Percentiles rank a stretch among this genome's conserved stretches.
Evolutionary conservation across 2,329 filamentous ascomycete species (phyloP).

Genomic region (Fusarium sp.): DNA sequence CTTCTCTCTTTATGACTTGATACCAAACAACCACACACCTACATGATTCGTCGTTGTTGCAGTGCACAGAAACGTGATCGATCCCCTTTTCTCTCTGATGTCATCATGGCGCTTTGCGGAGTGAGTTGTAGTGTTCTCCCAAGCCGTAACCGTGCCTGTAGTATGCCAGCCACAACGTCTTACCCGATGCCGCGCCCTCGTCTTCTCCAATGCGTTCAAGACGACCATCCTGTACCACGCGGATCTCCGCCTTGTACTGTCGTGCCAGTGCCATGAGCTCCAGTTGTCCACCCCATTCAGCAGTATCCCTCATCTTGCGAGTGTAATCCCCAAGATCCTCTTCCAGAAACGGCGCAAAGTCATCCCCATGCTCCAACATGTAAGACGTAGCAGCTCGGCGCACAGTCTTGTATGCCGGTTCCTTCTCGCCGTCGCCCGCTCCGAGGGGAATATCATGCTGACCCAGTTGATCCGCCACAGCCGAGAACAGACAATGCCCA

Average conservation of each 20-base stretch:
- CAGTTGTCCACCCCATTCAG: conserved; percentile 95
- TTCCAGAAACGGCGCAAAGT: conserved; percentile 89
- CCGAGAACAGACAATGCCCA: conserved; percentile 94
- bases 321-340: conserved; percentile 81
- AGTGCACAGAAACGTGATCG: conserved; percentile 37
- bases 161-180: conserved; percentile 86
- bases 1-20: conserved; percentile 36
- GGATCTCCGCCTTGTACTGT: conserved; percentile 83
- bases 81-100: conserved; percentile 14
- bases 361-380: conserved; percentile 79
- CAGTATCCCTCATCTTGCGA: conserved; percentile 83
- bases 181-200: conserved; percentile 64
- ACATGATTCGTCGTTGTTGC: conserved; percentile 36
- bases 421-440: conserved; percentile 23
- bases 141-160: conserved; percentile 94
- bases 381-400: conserved; percentile 80
- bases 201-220: conserved; percentile 76
- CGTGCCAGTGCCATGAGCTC: conserved; percentile 88
- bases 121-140: conserved; percentile 97
- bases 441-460: conserved; percentile 61
- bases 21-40: conserved; percentile 40
- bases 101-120: conserved; percentile 63
- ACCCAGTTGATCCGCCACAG: conserved; percentile 85
- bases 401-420: conserved; percentile 72
- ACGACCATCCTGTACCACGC: conserved; percentile 86